phyloP scores from a whole-genome alignment of 495 filamentous ascomycete species.

The Penicillium maclennaniae region DNA sequence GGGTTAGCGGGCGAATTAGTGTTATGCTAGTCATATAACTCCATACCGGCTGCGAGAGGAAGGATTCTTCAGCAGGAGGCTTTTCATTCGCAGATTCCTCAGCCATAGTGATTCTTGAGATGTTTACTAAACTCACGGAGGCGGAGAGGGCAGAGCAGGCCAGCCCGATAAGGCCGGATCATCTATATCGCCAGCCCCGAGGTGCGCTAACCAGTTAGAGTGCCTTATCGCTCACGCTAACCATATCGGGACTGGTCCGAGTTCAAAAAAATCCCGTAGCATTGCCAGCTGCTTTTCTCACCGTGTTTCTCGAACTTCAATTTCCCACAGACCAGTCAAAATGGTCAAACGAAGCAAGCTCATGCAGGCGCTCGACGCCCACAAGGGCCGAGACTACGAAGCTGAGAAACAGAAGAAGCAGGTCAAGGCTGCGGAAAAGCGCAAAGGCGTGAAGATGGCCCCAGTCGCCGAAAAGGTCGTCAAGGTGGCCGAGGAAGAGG shows the following conservation, averaged over 20 bases:
- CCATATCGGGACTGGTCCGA: constrained; percentile 22
- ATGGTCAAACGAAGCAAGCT: constrained; percentile 67
- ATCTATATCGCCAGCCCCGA: constrained; percentile 16
- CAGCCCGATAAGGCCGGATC: constrained; percentile 28
- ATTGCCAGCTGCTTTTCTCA: constrained; percentile 16
- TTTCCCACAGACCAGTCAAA: constrained; percentile 16
- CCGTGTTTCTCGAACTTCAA: constrained; percentile 13
- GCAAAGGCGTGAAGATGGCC: constrained; percentile 44
- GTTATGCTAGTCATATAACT: background rate
- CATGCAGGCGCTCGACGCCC: constrained; percentile 60
- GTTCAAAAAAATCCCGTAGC: constrained; percentile 44
- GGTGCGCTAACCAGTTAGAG: constrained; percentile 11
- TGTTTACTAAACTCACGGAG: background rate
- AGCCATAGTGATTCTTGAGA: constrained; percentile 15
- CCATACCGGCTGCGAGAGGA: constrained; percentile 24
- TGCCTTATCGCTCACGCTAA: constrained; percentile 28
- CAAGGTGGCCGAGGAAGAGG: constrained; percentile 29
- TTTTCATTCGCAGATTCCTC: constrained; percentile 20
- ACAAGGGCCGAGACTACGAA: constrained; percentile 64
- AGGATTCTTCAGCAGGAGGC: constrained; percentile 16
- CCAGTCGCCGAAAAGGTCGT: constrained; percentile 32
- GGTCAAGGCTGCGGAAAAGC: constrained; percentile 51
- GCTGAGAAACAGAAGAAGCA: constrained; percentile 62
- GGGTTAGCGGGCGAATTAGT: constrained; percentile 3
- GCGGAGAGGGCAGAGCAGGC: background rate